phyloP scores from a whole-genome alignment of 441 rosid species.

The Euphorbia celastroides region DNA sequence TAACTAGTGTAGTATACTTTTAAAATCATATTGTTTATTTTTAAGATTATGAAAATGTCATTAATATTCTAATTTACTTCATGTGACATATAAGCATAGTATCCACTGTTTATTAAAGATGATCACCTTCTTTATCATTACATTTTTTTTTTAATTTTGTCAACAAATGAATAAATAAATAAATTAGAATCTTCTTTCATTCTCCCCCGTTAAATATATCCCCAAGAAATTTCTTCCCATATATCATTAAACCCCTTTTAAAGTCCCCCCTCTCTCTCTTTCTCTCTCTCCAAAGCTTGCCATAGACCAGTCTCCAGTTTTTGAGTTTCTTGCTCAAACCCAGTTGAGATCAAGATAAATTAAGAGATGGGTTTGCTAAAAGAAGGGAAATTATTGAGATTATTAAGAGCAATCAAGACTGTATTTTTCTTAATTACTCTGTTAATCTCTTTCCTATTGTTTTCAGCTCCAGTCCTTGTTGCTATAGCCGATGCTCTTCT shows the following conservation, averaged over 20 bases:
- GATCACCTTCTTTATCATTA: too few relatives aligned
- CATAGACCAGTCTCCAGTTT: not conserved
- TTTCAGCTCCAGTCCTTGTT: slow-evolving; percentile 80
- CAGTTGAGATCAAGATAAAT: not conserved
- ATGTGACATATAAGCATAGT: too few relatives aligned
- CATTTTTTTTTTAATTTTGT: not conserved
- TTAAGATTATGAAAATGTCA: too few relatives aligned
- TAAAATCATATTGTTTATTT: too few relatives aligned
- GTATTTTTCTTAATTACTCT: slow-evolving; percentile 64
- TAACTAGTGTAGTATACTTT: too few relatives aligned
- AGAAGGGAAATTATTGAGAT: slow-evolving; percentile 45
- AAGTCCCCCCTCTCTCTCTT: not conserved
- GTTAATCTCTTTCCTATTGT: slow-evolving; percentile 65
- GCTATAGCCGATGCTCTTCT: slow-evolving; percentile 68
- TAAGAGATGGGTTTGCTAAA: slow-evolving; percentile 60
- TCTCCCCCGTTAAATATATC: not conserved
- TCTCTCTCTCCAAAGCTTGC: slow-evolving; percentile 3
- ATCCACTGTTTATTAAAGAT: too few relatives aligned
- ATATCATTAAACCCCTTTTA: not conserved
- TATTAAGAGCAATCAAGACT: slow-evolving; percentile 60
- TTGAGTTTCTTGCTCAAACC: slow-evolving; percentile 9
- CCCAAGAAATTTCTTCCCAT: not conserved
- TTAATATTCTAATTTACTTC: too few relatives aligned
- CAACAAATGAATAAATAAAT: not conserved
- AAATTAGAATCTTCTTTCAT: not conserved